Evolutionary conservation across 1,284 basidiomycete species (phyloP), one percentile per base, ranked within the genome.

Genomic region (Meira miltonrushii): DNA sequence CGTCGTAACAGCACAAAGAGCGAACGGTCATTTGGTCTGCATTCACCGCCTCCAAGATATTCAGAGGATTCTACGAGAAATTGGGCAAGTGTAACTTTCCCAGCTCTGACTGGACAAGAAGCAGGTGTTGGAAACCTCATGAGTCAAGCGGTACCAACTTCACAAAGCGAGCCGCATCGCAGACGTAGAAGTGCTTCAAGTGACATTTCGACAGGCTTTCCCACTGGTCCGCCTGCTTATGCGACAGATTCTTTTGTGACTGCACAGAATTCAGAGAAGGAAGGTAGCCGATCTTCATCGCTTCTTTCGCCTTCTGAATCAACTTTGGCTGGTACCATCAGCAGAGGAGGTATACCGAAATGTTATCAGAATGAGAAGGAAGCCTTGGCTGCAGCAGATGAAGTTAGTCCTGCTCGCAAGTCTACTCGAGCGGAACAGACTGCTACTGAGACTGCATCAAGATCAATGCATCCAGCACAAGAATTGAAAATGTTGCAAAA

Each of bases 401-500:
- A 33, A 4, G 28, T 33, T 33, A 33, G 28, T 33, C 8, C 28
- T 8, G 28, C 28, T 33, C 28, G 28, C 28, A 43, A 15, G 6
- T 15, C 15, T 43, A 48, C 5, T 13, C 12, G 12, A 13, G 17
- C 46, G 2, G 25, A n/a, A 17, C 13, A 15, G 2, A 8, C 7
- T 13, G 12, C 13, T 19, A 23, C 21, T 8, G 5, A 21, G 2
- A 23, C 46, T 3, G 41, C 41, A 5, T 43, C 19, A 2, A 37
- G 39, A 12, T 58, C 59, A 53, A 63, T 59, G 28, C 64, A 71
- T 39, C 58, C 57, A 4, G 67, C 69, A 9, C 56, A 69, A 44
- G 69, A 71, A 23, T 62, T 71, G 8, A 58, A 54, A n/a, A 49
- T 71, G 55, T 60, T 69, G 23, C 60, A 69, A 47, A 62, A 54